Conservation (phyloP, 306 rosid genomes). For the Corylus heterophylla region DNA sequence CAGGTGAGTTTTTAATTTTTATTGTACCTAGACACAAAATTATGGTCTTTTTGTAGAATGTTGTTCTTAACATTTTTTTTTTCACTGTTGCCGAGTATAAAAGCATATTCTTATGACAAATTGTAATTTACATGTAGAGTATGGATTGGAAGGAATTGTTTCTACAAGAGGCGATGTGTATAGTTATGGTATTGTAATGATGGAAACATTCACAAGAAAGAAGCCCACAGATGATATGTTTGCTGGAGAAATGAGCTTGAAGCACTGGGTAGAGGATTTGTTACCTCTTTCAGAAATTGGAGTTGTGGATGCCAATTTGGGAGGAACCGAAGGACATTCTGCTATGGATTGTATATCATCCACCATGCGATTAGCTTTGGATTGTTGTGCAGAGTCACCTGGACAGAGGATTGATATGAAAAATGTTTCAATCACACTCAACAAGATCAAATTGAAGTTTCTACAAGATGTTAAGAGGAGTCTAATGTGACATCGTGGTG, state of each 20-base stretch:
- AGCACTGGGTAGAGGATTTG: conserved; percentile 23
- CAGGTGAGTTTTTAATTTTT: conserved; percentile 20
- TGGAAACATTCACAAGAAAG: conserved; percentile 47
- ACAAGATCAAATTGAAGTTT: too few species aligned
- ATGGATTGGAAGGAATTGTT: conserved; percentile 38
- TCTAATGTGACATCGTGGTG: too few species aligned
- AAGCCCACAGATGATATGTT: conserved; percentile 43
- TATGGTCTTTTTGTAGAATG: too few species aligned
- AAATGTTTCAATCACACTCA: too few species aligned
- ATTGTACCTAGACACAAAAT: too few species aligned
- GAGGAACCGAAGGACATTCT: neutral
- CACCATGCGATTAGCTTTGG: conserved; percentile 2
- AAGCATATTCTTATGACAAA: neutral
- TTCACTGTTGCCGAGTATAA: too few species aligned
- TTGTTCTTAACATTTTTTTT: too few species aligned
- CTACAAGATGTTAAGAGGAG: too few species aligned
- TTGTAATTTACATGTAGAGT: conserved; percentile 20
- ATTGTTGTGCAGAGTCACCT: too few species aligned
- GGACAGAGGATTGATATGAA: too few species aligned
- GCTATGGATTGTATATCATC: conserved; percentile 2
- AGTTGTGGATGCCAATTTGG: conserved; percentile 11
- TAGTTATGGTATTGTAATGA: conserved; percentile 41
- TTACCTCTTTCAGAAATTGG: neutral
- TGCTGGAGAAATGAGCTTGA: conserved; percentile 12
- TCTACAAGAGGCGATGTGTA: conserved; percentile 42